Conservation (phyloP, 2,329 filamentous ascomycete genomes). For the Lachnellula willkommii region DNA sequence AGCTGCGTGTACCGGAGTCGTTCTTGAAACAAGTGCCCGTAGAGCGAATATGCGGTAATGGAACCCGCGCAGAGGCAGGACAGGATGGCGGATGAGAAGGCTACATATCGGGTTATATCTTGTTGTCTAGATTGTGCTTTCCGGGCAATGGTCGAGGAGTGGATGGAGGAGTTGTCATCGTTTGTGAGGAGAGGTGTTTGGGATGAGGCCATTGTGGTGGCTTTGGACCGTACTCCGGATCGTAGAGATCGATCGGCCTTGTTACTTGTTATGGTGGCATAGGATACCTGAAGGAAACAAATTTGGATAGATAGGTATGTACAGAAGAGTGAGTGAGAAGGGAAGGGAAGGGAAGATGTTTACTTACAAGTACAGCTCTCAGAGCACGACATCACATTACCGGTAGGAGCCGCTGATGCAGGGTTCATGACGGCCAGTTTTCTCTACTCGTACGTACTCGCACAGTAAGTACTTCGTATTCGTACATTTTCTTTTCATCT, state of each 20-base stretch:
- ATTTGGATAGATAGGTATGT: not conserved
- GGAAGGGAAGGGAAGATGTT: too few relatives aligned
- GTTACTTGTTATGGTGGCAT: not conserved
- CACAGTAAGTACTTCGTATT: too few relatives aligned
- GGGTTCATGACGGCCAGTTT: too few relatives aligned
- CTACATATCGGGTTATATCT: constrained; percentile 34
- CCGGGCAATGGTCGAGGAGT: constrained; percentile 13
- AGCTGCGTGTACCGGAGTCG: constrained; percentile 83
- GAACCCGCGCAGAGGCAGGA: constrained; percentile 76
- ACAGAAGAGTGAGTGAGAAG: not conserved
- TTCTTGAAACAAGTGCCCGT: constrained; percentile 84
- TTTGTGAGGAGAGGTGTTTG: constrained; percentile 20
- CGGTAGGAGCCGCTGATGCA: too few relatives aligned
- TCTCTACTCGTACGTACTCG: too few relatives aligned
- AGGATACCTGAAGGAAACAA: not conserved
- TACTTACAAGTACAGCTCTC: too few relatives aligned
- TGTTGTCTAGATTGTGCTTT: constrained; percentile 15
- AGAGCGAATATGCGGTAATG: constrained; percentile 89
- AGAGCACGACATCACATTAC: too few relatives aligned
- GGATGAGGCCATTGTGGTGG: constrained; percentile 18
- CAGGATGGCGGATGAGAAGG: constrained; percentile 51
- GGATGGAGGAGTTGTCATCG: constrained; percentile 13
- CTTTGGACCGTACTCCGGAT: not conserved
- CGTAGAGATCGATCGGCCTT: not conserved
- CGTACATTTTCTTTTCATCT: too few relatives aligned